phyloP scores from a whole-genome alignment of 2,329 filamentous ascomycete species.

The Penicillium sp. region DNA sequence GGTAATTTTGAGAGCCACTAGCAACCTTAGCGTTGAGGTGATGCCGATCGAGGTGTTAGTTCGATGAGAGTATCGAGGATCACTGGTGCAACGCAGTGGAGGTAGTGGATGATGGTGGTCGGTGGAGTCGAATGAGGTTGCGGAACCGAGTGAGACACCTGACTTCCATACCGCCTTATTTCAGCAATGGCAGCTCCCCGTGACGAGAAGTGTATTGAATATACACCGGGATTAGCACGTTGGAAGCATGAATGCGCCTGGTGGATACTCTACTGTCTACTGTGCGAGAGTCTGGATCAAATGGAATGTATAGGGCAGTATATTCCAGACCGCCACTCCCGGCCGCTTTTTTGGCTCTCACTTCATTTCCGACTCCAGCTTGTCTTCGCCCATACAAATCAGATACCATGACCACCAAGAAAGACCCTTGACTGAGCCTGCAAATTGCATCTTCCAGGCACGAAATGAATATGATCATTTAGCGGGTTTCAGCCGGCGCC shows the following conservation, averaged over 20 bases:
- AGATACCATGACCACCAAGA: neutral
- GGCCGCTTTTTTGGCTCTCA: neutral
- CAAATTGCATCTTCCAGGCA: neutral
- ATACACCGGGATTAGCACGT: too few species aligned
- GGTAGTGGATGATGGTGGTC: neutral
- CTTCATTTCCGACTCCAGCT: neutral
- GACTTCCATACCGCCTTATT: neutral
- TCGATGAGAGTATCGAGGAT: neutral
- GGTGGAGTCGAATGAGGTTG: neutral
- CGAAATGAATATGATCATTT: slow-evolving; percentile 5
- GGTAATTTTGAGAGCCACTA: slow-evolving; percentile 22
- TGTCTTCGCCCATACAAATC: neutral
- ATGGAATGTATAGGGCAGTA: neutral
- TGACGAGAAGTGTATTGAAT: neutral
- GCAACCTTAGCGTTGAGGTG: slow-evolving; percentile 11
- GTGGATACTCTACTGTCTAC: neutral
- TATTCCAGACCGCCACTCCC: slow-evolving; percentile 1
- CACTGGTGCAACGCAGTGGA: neutral
- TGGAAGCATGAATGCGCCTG: too few species aligned
- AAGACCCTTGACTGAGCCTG: neutral
- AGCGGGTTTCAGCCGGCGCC: slow-evolving; percentile 20
- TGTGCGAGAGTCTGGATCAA: neutral
- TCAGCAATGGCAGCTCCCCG: neutral
- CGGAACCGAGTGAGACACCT: slow-evolving; percentile 1
- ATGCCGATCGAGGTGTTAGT: slow-evolving; percentile 13